Evolutionary conservation across 2,329 filamentous ascomycete species (phyloP).

Genomic region (Penicillium psychrosexuale): DNA sequence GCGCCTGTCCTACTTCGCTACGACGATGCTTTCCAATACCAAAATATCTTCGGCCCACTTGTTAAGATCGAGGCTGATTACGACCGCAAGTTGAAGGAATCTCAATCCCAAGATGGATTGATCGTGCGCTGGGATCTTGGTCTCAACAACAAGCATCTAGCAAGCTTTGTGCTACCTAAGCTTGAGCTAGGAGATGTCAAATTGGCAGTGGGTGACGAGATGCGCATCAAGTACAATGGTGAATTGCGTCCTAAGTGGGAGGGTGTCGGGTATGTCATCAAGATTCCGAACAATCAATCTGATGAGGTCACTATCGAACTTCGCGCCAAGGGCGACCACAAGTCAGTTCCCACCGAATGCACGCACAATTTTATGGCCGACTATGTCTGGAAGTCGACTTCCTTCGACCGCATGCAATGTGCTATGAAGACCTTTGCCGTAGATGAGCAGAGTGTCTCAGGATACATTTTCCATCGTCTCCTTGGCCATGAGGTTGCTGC

Average conservation of each 20-base stretch:
- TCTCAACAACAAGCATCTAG: constrained; percentile 94
- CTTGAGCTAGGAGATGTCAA: constrained; percentile 98
- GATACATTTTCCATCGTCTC: constrained; percentile 96
- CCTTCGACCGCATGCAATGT: constrained; percentile 97
- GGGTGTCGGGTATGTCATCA: constrained; percentile 97
- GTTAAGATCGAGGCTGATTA: constrained; percentile 99
- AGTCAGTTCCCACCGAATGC: constrained; percentile 90
- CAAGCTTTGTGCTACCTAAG: constrained; percentile 93
- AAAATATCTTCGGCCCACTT: constrained; percentile 95
- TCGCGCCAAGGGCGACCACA: constrained; percentile 91
- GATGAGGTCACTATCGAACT: constrained; percentile 96
- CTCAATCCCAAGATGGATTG: constrained; percentile 93
- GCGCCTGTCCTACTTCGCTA: constrained; percentile 89
- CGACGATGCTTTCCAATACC: constrained; percentile 96
- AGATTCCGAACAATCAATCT: constrained; percentile 98
- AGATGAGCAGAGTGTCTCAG: constrained; percentile 96
- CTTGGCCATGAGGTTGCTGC: constrained; percentile 92
- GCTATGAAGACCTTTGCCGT: constrained; percentile 99
- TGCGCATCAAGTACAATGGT: constrained; percentile 94
- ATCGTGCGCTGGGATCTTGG: constrained; percentile 92
- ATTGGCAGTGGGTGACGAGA: constrained; percentile 94
- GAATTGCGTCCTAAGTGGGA: constrained; percentile 92
- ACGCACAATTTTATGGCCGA: constrained; percentile 98
- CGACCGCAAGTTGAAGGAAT: constrained; percentile 97
- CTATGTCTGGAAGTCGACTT: constrained; percentile 99